Conservation (phyloP, 2,329 filamentous ascomycete genomes). For the Colletotrichum viniferum region DNA sequence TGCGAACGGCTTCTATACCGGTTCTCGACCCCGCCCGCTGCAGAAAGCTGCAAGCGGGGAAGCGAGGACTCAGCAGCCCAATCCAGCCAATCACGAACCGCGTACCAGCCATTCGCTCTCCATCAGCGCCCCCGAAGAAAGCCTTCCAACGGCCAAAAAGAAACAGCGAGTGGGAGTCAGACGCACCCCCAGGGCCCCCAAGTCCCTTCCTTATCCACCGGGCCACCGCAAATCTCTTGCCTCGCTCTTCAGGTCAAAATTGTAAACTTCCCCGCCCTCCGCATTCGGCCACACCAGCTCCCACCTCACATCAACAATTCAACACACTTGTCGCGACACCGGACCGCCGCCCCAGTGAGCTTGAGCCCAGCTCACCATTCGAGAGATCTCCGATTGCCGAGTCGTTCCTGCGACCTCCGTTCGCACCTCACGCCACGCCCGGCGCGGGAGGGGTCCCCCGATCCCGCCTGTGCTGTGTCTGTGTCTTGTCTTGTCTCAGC, state of each 20-base stretch:
- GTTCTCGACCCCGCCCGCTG: conserved; percentile 6
- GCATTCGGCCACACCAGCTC: conserved; percentile 22
- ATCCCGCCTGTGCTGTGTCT: conserved; percentile 17
- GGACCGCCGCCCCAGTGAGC: conserved; percentile 21
- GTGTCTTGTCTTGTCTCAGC: conserved; percentile 17
- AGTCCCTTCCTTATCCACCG: not conserved
- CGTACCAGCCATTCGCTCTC: not conserved
- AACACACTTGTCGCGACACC: conserved; percentile 23
- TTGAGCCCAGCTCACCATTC: conserved; percentile 16
- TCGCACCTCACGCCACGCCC: conserved; percentile 12
- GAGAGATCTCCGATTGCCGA: conserved; percentile 16
- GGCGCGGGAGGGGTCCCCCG: conserved; percentile 21
- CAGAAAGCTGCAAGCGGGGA: conserved; percentile 4
- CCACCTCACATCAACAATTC: conserved; percentile 16
- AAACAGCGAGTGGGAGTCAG: not conserved
- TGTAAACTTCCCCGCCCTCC: conserved; percentile 22
- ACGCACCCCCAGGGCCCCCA: not conserved
- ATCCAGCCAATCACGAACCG: not conserved
- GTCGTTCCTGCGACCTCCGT: conserved; percentile 6
- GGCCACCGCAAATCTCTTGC: conserved; percentile 22
- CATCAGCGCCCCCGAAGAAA: not conserved
- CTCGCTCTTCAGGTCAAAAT: conserved; percentile 22
- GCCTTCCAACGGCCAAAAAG: conserved; percentile 3
- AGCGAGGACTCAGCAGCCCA: not conserved
- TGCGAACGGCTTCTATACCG: not conserved